phyloP scores from a whole-genome alignment of 2,329 filamentous ascomycete species.

The Curvularia sp. region DNA sequence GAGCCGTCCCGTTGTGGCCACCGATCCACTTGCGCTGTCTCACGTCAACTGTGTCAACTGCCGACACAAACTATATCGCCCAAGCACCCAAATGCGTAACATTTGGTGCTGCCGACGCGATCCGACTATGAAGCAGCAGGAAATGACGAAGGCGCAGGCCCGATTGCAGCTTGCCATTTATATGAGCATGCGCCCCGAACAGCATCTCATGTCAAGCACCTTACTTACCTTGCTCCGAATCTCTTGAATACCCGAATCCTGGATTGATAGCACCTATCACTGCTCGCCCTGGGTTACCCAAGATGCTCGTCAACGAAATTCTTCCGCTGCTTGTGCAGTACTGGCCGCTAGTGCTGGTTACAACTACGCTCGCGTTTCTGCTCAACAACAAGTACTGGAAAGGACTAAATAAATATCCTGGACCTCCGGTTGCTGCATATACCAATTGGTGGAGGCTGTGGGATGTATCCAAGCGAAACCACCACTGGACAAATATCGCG shows the following conservation, averaged over 20 bases:
- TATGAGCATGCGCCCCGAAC: constrained; percentile 15
- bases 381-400: constrained; percentile 58
- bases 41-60: constrained; percentile 26
- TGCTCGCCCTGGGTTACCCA: constrained; percentile 19
- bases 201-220: constrained; percentile 12
- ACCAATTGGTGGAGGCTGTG: constrained; percentile 79
- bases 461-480: constrained; percentile 69
- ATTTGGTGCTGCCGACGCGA: constrained; percentile 17
- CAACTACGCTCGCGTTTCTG: constrained; percentile 44
- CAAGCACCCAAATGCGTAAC: constrained; percentile 7
- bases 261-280: constrained; percentile 14
- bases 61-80: constrained; percentile 22
- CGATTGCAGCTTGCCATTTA: constrained; percentile 12
- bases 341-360: constrained; percentile 53
- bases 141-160: constrained; percentile 5
- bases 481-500: constrained; percentile 71
- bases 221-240: constrained; percentile 8
- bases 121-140: constrained; percentile 2
- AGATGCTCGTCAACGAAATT: constrained; percentile 49
- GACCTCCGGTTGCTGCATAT: constrained; percentile 70
- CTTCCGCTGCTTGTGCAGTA: constrained; percentile 47
- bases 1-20: constrained; percentile 19
- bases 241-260: constrained; percentile 14
- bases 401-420: constrained; percentile 75
- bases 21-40: constrained; percentile 21